These are phyloP conservation scores for Chlamydomonas urium DNA, from an alignment of 139 green algal species.

Conservation along the genomic window DNA sequence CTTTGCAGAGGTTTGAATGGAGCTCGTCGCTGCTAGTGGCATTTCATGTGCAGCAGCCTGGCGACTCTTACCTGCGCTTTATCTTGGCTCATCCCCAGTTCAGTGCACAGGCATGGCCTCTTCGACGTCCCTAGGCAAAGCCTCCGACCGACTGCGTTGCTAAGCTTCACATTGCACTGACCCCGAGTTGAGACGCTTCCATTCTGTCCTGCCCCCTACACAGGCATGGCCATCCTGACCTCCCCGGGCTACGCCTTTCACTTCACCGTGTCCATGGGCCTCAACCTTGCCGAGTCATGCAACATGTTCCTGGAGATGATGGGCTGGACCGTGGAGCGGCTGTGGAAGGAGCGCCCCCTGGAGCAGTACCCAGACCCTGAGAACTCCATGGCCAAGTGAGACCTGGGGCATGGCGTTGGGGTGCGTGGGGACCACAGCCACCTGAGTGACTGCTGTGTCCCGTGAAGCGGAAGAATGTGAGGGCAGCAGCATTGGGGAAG, in stretches of 20 bases:
- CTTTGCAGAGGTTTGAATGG: too few species aligned
- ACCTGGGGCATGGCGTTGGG: neutral
- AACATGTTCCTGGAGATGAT: slow-evolving; percentile 31
- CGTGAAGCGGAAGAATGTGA: neutral
- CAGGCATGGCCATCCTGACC: slow-evolving; percentile 21
- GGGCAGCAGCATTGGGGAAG: neutral
- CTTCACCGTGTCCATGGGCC: slow-evolving; percentile 28
- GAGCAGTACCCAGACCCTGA: slow-evolving; percentile 15
- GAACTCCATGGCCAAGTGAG: slow-evolving; percentile 11
- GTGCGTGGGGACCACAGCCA: neutral
- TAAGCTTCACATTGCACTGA: too few species aligned
- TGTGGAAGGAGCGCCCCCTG: slow-evolving; percentile 5
- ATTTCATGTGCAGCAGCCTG: too few species aligned
- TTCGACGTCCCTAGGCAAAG: too few species aligned
- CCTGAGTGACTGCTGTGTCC: neutral
- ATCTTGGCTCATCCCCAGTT: too few species aligned
- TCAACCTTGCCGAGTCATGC: slow-evolving; percentile 30
- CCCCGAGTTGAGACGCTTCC: too few species aligned
- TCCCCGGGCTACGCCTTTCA: slow-evolving; percentile 31
- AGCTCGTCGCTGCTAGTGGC: too few species aligned
- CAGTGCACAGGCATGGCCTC: too few species aligned
- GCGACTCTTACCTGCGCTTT: too few species aligned
- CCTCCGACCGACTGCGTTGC: too few species aligned
- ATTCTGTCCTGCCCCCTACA: neutral
- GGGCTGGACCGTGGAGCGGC: neutral